Evolutionary conservation across 2,329 filamentous ascomycete genomes (phyloP).

Genomic region (Penicillium occitanis): DNA sequence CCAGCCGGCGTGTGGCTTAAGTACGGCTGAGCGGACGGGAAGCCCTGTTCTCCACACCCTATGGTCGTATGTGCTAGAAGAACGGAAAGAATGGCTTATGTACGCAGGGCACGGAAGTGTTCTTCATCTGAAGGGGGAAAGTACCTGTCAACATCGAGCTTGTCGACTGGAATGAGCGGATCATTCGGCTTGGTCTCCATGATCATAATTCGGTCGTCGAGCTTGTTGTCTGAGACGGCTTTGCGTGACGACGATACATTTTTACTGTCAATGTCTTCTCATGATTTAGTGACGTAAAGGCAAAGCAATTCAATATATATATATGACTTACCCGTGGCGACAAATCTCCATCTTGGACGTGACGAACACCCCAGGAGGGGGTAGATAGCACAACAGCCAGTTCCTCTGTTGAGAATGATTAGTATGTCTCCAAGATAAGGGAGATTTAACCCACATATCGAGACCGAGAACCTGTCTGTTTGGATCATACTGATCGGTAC

Average conservation of each 20-base stretch:
- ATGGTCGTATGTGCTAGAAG: conserved; percentile 17
- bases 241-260: conserved; percentile 64
- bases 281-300: not conserved
- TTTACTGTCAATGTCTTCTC: conserved; percentile 67
- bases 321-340: conserved; percentile 58
- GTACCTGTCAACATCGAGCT: conserved; percentile 30
- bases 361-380: conserved; percentile 73
- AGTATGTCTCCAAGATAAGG: not conserved
- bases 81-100: not conserved
- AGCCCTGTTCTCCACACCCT: conserved; percentile 28
- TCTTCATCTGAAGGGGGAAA: not conserved
- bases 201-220: conserved; percentile 65
- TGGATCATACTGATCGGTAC: conserved; percentile 53
- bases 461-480: conserved; percentile 65
- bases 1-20: conserved; percentile 40
- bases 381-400: conserved; percentile 89
- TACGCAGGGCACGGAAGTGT: not conserved
- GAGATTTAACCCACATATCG: conserved; percentile 60
- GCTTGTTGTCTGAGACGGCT: conserved; percentile 67
- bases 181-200: conserved; percentile 55
- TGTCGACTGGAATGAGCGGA: conserved; percentile 62
- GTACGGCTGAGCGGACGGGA: conserved; percentile 27
- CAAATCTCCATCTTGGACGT: conserved; percentile 68
- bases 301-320: not conserved
- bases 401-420: conserved; percentile 58